These are phyloP conservation scores for Ustilago esculenta DNA, from an alignment of 1,284 basidiomycete genomes.

Conservation along the genomic window DNA sequence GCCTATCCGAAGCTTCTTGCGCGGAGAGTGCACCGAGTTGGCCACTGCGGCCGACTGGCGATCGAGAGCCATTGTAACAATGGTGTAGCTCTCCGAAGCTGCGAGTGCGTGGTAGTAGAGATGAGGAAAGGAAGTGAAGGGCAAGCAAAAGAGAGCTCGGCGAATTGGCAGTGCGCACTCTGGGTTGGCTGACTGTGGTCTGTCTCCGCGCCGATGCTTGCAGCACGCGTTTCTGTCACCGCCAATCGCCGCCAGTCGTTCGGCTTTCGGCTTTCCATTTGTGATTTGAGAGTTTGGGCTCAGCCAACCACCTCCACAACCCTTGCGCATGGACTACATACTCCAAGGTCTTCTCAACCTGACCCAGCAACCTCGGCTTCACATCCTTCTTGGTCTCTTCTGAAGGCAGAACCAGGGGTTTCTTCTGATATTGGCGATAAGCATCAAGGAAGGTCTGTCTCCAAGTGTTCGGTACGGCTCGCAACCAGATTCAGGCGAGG, in stretches of 20 bases:
- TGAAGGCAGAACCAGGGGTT: no score
- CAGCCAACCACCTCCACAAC: conserved; percentile 24
- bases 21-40: conserved; percentile 44
- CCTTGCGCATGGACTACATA: background rate
- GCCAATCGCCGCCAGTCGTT: conserved; percentile 12
- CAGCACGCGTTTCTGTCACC: conserved; percentile 2
- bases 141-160: background rate
- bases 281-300: conserved; percentile 3
- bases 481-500: no score
- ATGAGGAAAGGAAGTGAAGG: background rate
- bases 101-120: background rate
- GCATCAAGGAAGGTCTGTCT: no score
- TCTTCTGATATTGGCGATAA: no score
- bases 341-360: no score
- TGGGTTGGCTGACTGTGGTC: background rate
- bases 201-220: no score
- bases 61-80: conserved; percentile 20
- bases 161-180: conserved; percentile 6
- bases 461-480: no score
- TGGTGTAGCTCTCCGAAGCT: background rate
- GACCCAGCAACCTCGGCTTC: no score
- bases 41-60: conserved; percentile 43
- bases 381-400: no score
- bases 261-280: conserved; percentile 17
- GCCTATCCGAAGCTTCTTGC: conserved; percentile 72